phyloP scores from a whole-genome alignment of 495 filamentous ascomycete genomes.

The Corynascus novoguineensis region DNA sequence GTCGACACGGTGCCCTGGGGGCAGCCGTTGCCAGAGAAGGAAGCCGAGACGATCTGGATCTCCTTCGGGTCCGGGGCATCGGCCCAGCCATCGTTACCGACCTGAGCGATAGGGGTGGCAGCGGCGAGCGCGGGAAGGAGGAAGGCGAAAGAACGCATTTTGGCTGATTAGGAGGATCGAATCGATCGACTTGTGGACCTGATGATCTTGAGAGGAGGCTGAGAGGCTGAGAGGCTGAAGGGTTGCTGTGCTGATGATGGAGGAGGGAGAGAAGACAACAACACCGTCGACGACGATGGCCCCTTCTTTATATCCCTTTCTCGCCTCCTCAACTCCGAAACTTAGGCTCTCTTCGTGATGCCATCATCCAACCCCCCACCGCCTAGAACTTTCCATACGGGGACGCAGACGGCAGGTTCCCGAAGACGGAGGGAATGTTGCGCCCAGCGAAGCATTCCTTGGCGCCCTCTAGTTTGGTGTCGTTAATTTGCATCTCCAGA shows the following conservation, averaged over 20 bases:
- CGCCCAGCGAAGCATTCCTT: slow-evolving; percentile 19
- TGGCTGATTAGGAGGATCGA: slow-evolving; percentile 25
- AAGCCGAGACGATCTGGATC: slow-evolving; percentile 50
- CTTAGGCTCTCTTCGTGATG: neutral
- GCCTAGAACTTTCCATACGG: slow-evolving; percentile 4
- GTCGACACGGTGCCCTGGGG: slow-evolving; percentile 47
- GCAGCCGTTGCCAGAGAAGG: slow-evolving; percentile 56
- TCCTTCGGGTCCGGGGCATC: slow-evolving; percentile 36
- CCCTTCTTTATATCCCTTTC: slow-evolving; percentile 11
- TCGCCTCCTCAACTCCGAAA: neutral
- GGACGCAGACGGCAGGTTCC: slow-evolving; percentile 11
- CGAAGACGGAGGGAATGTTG: slow-evolving; percentile 25
- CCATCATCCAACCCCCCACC: neutral
- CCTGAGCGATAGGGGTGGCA: slow-evolving; percentile 37
- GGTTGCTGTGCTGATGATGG: slow-evolving; percentile 7
- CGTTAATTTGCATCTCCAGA: slow-evolving; percentile 28
- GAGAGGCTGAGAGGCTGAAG: slow-evolving; percentile 22
- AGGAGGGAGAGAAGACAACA: slow-evolving; percentile 3
- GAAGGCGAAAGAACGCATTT: slow-evolving; percentile 43
- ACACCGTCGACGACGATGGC: neutral
- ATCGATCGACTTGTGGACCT: slow-evolving; percentile 6
- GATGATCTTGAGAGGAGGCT: neutral
- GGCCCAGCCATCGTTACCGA: slow-evolving; percentile 27
- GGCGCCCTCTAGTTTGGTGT: slow-evolving; percentile 23
- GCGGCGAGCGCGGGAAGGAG: slow-evolving; percentile 45